A percentile compares a stretch with the other conserved stretches of the same genome.
Conservation (phyloP, 331 rosid species). For the Stylosanthes scabra region DNA sequence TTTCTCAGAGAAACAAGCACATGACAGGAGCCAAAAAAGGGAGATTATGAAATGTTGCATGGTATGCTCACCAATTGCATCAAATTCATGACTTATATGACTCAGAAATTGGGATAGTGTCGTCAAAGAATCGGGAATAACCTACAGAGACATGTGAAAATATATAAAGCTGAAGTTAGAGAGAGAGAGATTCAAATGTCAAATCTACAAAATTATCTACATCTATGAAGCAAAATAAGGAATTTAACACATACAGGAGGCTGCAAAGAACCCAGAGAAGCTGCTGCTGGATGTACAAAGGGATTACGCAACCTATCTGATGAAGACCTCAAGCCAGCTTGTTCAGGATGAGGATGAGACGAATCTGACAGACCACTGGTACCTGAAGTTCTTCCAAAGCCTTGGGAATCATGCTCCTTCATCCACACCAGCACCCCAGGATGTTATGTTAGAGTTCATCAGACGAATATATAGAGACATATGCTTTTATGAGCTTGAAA, state of each 20-base stretch:
- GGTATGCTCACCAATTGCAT: conserved; percentile 70
- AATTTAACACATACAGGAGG: conserved; percentile 72
- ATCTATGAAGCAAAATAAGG: conserved; percentile 42
- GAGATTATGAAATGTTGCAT: conserved; percentile 29
- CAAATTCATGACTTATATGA: conserved; percentile 70
- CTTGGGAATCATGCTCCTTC: conserved; percentile 76
- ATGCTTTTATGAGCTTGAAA: conserved; percentile 19
- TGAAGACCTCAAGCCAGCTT: conserved; percentile 53
- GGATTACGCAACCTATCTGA: conserved; percentile 62
- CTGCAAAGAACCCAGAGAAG: conserved; percentile 71
- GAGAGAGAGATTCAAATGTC: conserved; percentile 9
- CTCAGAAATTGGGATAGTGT: conserved; percentile 80
- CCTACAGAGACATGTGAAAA: conserved; percentile 56
- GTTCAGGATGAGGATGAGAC: conserved; percentile 65
- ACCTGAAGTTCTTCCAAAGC: conserved; percentile 66
- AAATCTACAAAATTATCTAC: conserved; percentile 20
- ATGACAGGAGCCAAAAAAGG: conserved; percentile 20
- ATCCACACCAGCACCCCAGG: conserved; percentile 48
- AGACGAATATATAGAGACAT: conserved; percentile 28
- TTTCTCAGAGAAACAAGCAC: conserved; percentile 24
- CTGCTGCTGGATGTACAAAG: conserved; percentile 65
- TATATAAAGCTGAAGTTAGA: background rate
- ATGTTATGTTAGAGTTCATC: conserved; percentile 15
- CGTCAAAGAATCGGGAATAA: conserved; percentile 91
- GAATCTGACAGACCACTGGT: conserved; percentile 60